These are phyloP conservation scores for Pelargonium cotyledonis DNA, from an alignment of 441 rosid species.

Conservation along the genomic window DNA sequence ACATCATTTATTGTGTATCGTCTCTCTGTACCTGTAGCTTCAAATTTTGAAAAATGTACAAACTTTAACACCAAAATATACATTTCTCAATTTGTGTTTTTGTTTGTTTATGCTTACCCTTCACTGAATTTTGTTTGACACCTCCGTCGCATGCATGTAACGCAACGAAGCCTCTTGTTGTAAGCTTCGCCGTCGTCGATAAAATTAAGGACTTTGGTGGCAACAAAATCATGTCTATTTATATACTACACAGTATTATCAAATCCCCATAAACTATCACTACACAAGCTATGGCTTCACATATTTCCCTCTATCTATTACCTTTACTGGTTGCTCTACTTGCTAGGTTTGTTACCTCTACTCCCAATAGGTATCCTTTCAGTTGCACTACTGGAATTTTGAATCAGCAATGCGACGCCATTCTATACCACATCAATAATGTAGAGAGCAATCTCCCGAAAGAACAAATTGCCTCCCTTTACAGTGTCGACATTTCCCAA, in stretches of 20 bases:
- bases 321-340: constrained; percentile 17
- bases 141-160: not conserved
- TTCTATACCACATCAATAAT: constrained; percentile 32
- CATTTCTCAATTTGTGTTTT: not conserved
- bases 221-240: constrained; percentile 10
- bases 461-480: constrained; percentile 30
- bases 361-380: constrained; percentile 24
- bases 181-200: constrained; percentile 19
- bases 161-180: constrained; percentile 15
- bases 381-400: constrained; percentile 24
- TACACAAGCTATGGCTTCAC: constrained; percentile 23
- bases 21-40: too few relatives aligned
- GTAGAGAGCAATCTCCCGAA: constrained; percentile 4
- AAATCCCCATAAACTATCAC: constrained; percentile 3
- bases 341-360: constrained; percentile 7
- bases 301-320: constrained; percentile 19
- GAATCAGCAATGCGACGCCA: constrained; percentile 30
- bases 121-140: not conserved
- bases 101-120: too few relatives aligned
- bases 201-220: constrained; percentile 16
- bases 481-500: constrained; percentile 29
- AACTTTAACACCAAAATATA: too few relatives aligned
- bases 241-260: not conserved
- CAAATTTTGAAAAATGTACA: too few relatives aligned
- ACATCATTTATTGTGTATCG: too few relatives aligned